phyloP scores from a whole-genome alignment of 2,329 filamentous ascomycete species.

The Alternaria novae-zelandiae region DNA sequence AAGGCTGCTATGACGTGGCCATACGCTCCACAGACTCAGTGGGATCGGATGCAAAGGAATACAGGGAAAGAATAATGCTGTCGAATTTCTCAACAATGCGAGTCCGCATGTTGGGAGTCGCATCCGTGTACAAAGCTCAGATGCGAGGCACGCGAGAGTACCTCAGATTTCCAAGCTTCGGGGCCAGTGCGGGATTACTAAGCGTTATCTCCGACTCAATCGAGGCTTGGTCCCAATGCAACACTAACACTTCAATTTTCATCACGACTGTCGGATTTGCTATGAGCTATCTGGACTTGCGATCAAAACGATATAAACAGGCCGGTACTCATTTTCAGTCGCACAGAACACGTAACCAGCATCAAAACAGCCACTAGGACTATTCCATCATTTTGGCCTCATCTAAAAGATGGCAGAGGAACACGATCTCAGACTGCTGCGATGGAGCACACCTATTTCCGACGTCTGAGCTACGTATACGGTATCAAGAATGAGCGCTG shows the following conservation, averaged over 20 bases:
- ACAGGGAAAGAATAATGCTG: neutral
- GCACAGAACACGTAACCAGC: neutral
- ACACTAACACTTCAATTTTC: neutral
- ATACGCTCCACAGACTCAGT: neutral
- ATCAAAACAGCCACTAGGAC: neutral
- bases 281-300: neutral
- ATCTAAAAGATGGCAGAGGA: neutral
- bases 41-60: neutral
- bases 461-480: neutral
- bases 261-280: neutral
- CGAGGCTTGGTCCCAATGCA: neutral
- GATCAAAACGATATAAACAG: neutral
- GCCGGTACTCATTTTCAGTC: neutral
- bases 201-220: neutral
- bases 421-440: neutral
- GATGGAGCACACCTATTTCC: neutral
- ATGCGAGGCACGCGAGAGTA: neutral
- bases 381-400: neutral
- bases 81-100: neutral
- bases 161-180: no score
- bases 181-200: neutral
- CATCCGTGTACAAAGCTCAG: neutral
- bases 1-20: neutral
- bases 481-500: neutral
- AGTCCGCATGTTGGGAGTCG: neutral